Evolutionary conservation across 2,329 filamentous ascomycete genomes (phyloP).

Genomic region (Onygenales sp.): DNA sequence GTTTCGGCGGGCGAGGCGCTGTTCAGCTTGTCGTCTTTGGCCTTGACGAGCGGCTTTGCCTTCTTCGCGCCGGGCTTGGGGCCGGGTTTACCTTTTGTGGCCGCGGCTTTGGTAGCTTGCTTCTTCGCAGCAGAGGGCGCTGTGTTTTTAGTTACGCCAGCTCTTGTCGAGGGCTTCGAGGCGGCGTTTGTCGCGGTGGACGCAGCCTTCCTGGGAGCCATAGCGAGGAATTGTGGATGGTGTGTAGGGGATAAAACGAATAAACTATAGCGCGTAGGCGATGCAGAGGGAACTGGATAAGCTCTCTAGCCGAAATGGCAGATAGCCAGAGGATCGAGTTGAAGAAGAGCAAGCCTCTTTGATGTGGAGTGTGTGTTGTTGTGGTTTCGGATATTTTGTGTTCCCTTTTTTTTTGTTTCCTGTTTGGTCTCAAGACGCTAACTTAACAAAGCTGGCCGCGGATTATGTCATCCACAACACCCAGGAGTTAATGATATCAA

Average conservation of each 20-base stretch:
- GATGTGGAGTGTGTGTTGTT: no score
- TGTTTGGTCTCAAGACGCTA: no score
- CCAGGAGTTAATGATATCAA: no score
- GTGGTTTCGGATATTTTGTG: no score
- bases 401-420: no score
- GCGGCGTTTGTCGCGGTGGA: conserved; percentile 16
- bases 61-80: not conserved
- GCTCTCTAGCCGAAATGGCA: no score
- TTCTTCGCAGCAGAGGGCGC: conserved; percentile 12
- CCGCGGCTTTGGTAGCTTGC: conserved; percentile 5
- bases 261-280: not conserved
- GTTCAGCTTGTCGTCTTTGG: conserved; percentile 2
- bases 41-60: not conserved
- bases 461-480: no score
- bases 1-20: not conserved
- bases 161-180: conserved; percentile 15
- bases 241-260: not conserved
- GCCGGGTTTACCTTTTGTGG: conserved; percentile 13
- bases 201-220: conserved; percentile 20
- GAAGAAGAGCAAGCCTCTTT: no score
- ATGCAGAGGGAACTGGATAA: not conserved
- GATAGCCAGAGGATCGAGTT: no score
- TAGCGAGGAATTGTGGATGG: conserved; percentile 5
- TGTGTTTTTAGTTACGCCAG: conserved; percentile 17
- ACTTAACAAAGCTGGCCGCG: no score